Evolutionary conservation across 2,329 filamentous ascomycete genomes (phyloP).

Genomic region (Calonectria pseudoturangicola): DNA sequence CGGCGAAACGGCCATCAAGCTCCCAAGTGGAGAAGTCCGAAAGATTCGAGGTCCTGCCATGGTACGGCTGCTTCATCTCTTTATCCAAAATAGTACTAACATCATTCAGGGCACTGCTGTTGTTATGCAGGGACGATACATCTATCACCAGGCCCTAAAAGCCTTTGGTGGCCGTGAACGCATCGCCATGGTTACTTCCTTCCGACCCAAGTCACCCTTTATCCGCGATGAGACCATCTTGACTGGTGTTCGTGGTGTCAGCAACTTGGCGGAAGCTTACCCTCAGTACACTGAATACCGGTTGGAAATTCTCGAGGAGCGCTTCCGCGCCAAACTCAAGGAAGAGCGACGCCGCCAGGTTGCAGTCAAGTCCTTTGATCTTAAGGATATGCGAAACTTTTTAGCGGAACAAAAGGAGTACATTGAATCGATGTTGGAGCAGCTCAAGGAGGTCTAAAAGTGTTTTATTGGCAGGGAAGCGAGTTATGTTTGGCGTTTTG

Average conservation of each 20-base stretch:
- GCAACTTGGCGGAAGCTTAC: constrained; percentile 74
- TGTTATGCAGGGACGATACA: constrained; percentile 79
- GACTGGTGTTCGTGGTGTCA: constrained; percentile 74
- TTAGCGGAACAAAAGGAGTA: no score
- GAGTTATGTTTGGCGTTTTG: no score
- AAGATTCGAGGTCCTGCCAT: constrained; percentile 76
- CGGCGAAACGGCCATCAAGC: constrained; percentile 76
- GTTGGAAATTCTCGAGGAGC: constrained; percentile 69
- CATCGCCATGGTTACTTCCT: constrained; percentile 76
- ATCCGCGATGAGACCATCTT: constrained; percentile 76
- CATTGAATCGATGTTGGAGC: no score
- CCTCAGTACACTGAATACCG: constrained; percentile 77
- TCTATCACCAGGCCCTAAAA: constrained; percentile 76
- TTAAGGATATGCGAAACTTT: no score
- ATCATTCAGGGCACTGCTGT: constrained; percentile 72
- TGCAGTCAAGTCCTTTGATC: no score
- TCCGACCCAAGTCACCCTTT: constrained; percentile 72
- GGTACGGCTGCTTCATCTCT: constrained; percentile 54
- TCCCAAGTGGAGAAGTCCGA: constrained; percentile 69
- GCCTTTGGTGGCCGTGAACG: constrained; percentile 58
- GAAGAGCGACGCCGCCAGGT: no score
- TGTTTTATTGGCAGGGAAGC: no score
- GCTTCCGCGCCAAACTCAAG: constrained; percentile 48
- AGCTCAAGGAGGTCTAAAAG: no score
- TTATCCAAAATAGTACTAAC: constrained; percentile 34